phyloP scores from a whole-genome alignment of 2,329 filamentous ascomycete genomes.

The Nigrospora osmanthi region DNA sequence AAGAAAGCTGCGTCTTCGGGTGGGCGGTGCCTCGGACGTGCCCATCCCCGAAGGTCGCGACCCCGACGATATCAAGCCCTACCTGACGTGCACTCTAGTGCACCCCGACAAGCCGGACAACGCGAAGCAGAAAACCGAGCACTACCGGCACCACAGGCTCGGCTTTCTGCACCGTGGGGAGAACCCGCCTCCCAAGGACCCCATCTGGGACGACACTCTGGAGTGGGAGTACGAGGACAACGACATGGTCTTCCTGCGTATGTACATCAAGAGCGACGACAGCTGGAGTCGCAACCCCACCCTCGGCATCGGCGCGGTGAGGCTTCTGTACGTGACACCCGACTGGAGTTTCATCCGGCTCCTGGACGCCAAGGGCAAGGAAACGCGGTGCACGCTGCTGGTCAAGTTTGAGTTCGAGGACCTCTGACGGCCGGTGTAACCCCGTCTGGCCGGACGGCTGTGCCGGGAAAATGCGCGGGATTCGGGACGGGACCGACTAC shows the following conservation, averaged over 20 bases:
- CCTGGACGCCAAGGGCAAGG: constrained; percentile 55
- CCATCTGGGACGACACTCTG: constrained; percentile 57
- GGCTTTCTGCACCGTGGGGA: constrained; percentile 49
- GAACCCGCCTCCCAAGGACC: constrained; percentile 51
- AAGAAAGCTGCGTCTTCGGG: constrained; percentile 46
- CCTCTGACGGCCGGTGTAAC: not conserved
- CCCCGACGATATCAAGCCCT: constrained; percentile 49
- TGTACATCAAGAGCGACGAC: constrained; percentile 61
- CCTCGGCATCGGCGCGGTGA: constrained; percentile 52
- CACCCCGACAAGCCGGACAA: constrained; percentile 44
- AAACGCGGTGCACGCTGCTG: constrained; percentile 55
- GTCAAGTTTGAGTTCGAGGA: constrained; percentile 52
- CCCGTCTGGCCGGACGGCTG: too few species aligned
- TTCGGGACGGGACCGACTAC: too few species aligned
- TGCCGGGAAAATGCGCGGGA: too few species aligned
- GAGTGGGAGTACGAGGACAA: constrained; percentile 64
- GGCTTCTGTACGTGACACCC: constrained; percentile 42
- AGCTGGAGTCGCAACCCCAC: constrained; percentile 54
- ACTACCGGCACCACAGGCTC: constrained; percentile 52
- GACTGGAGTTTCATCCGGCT: constrained; percentile 60
- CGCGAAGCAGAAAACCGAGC: constrained; percentile 53
- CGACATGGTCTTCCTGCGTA: constrained; percentile 55
- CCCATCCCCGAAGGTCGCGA: constrained; percentile 44
- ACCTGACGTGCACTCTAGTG: constrained; percentile 57
- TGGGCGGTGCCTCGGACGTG: constrained; percentile 55